A percentile compares a stretch with the other conserved stretches of the same genome.
These are phyloP conservation scores for Vigna hirtella DNA, from an alignment of 306 rosid species.

Conservation along the genomic window DNA sequence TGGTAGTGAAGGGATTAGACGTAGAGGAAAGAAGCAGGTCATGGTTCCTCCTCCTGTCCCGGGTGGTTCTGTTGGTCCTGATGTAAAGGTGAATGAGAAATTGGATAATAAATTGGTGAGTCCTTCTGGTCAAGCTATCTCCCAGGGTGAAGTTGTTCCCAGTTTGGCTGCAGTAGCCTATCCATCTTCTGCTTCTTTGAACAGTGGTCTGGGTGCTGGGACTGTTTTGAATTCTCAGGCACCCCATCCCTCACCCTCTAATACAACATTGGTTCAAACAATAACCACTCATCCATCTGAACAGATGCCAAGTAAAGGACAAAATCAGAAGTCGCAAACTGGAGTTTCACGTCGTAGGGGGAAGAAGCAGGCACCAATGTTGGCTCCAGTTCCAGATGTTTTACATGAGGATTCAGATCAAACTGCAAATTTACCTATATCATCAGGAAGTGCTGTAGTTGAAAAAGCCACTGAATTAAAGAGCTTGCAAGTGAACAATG, in stretches of 20 bases:
- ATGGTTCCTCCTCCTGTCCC: slow-evolving; percentile 52
- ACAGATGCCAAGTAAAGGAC: slow-evolving; percentile 61
- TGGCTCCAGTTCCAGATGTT: slow-evolving; percentile 53
- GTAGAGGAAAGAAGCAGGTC: slow-evolving; percentile 84
- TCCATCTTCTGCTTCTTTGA: slow-evolving; percentile 59
- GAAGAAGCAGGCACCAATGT: slow-evolving; percentile 62
- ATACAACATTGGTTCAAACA: slow-evolving; percentile 54
- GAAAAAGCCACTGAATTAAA: slow-evolving; percentile 45
- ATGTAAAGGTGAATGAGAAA: slow-evolving; percentile 59
- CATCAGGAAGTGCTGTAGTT: slow-evolving; percentile 48
- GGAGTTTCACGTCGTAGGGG: slow-evolving; percentile 86
- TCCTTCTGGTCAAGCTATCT: slow-evolving; percentile 56
- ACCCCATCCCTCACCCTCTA: slow-evolving; percentile 54
- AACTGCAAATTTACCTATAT: slow-evolving; percentile 49
- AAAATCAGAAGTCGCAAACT: slow-evolving; percentile 62
- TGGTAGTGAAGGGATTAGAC: slow-evolving; percentile 64
- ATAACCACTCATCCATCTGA: slow-evolving; percentile 55
- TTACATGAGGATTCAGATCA: slow-evolving; percentile 53
- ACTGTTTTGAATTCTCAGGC: slow-evolving; percentile 58
- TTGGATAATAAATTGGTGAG: slow-evolving; percentile 53
- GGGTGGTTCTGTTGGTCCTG: slow-evolving; percentile 59
- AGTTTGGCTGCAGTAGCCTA: slow-evolving; percentile 47
- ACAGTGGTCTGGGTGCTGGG: slow-evolving; percentile 50
- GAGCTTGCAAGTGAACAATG: slow-evolving; percentile 51
- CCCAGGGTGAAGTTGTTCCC: slow-evolving; percentile 50